These are phyloP conservation scores for Purpureocillium takamizusanense DNA, from an alignment of 2,329 filamentous ascomycete genomes.

Conservation along the genomic window DNA sequence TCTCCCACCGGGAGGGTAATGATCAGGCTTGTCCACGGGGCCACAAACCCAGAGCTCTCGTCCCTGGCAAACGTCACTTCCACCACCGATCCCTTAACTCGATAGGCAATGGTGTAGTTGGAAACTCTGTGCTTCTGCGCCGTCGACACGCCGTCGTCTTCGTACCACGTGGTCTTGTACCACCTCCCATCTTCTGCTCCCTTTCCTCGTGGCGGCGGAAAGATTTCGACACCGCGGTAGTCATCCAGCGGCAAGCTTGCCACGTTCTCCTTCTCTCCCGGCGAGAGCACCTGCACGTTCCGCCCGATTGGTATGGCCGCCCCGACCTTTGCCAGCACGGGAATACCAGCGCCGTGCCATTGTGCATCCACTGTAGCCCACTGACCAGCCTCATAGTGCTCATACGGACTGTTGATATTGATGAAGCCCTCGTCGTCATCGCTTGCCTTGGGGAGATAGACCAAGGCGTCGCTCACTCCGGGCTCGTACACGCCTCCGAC, in stretches of 20 bases:
- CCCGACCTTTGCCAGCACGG: slow-evolving; percentile 28
- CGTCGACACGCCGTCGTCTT: slow-evolving; percentile 27
- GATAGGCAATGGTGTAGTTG: slow-evolving; percentile 20
- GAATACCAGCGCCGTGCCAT: slow-evolving; percentile 32
- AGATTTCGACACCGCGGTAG: slow-evolving; percentile 32
- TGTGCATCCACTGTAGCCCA: slow-evolving; percentile 31
- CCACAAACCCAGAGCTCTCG: slow-evolving; percentile 21
- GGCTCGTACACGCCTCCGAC: slow-evolving; percentile 60
- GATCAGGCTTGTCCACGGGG: slow-evolving; percentile 22
- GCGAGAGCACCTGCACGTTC: slow-evolving; percentile 25
- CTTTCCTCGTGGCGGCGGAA: slow-evolving; percentile 19
- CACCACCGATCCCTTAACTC: slow-evolving; percentile 9
- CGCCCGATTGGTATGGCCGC: slow-evolving; percentile 28
- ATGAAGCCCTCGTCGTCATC: slow-evolving; percentile 46
- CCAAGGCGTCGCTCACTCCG: slow-evolving; percentile 36
- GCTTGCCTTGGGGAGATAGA: slow-evolving; percentile 48
- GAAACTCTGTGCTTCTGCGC: slow-evolving; percentile 21
- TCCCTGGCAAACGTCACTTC: slow-evolving; percentile 17
- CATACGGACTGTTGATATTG: slow-evolving; percentile 53
- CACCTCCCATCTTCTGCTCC: slow-evolving; percentile 10
- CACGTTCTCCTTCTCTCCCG: slow-evolving; percentile 26
- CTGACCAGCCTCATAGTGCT: slow-evolving; percentile 38
- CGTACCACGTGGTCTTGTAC: slow-evolving; percentile 23
- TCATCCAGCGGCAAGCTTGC: slow-evolving; percentile 30
- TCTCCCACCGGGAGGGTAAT: slow-evolving; percentile 24